A percentile compares a stretch with the other conserved stretches of the same genome.
phyloP scores from a whole-genome alignment of 139 green algal species.

The Parachlorella kessleri region DNA sequence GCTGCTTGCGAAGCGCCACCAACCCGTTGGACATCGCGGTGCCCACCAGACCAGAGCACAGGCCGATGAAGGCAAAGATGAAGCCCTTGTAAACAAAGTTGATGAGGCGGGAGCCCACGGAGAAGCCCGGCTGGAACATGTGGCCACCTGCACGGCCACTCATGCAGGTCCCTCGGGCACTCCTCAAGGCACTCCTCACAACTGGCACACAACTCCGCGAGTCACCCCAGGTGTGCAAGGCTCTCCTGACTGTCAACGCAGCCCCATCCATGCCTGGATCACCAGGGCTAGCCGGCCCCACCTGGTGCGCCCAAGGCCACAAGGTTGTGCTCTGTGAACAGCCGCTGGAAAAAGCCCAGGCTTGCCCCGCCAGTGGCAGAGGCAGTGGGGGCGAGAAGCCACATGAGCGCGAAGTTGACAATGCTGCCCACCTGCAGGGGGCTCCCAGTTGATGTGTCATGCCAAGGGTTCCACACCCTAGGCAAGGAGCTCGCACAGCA shows the following conservation, averaged over 20 bases:
- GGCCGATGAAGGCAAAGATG: slow-evolving; percentile 85
- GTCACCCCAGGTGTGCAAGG: background rate
- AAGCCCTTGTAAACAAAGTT: slow-evolving; percentile 89
- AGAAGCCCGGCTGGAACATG: slow-evolving; percentile 91
- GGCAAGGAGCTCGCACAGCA: background rate
- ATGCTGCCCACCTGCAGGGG: slow-evolving; percentile 83
- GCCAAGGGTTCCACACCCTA: background rate
- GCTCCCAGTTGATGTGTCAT: background rate
- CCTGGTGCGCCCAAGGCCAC: slow-evolving; percentile 71
- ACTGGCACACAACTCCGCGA: background rate
- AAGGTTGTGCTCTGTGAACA: slow-evolving; percentile 77
- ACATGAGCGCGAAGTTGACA: slow-evolving; percentile 97
- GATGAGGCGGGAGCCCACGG: slow-evolving; percentile 51
- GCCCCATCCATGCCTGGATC: background rate
- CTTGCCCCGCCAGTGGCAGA: slow-evolving; percentile 34
- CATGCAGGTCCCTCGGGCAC: too few relatives aligned
- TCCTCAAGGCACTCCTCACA: too few relatives aligned
- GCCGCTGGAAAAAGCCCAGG: slow-evolving; percentile 48
- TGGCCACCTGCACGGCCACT: slow-evolving; percentile 77
- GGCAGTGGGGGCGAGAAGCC: slow-evolving; percentile 85
- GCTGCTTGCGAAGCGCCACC: slow-evolving; percentile 62
- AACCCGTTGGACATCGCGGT: slow-evolving; percentile 88
- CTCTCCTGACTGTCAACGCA: background rate
- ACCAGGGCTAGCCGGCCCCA: slow-evolving; percentile 32
- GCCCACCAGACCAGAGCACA: slow-evolving; percentile 83